These are phyloP conservation scores for Paecilomyces variotii DNA, from an alignment of 2,329 filamentous ascomycete genomes.

Conservation along the genomic window DNA sequence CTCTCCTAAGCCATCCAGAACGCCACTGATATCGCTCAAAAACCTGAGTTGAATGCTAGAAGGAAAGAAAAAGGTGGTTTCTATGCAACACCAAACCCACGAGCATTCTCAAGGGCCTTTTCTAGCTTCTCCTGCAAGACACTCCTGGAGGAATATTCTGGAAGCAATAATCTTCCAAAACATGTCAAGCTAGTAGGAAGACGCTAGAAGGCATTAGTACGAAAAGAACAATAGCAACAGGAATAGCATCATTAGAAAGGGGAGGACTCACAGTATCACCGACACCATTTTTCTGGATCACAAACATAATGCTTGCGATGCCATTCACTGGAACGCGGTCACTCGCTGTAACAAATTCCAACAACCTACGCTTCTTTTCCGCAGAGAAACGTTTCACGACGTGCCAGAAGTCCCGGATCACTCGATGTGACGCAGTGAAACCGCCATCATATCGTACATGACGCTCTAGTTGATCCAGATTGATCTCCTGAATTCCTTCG, in stretches of 20 bases:
- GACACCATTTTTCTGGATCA: constrained; percentile 68
- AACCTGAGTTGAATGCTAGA: background rate
- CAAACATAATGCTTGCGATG: constrained; percentile 71
- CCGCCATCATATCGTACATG: constrained; percentile 70
- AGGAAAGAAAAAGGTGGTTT: background rate
- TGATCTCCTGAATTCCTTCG: constrained; percentile 75
- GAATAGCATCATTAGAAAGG: background rate
- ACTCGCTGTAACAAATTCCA: constrained; percentile 93
- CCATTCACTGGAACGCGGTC: constrained; percentile 86
- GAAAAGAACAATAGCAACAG: constrained; percentile 4
- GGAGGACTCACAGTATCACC: constrained; percentile 41
- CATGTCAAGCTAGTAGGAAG: constrained; percentile 88
- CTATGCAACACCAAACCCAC: constrained; percentile 79
- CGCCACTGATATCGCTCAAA: background rate
- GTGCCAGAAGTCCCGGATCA: constrained; percentile 75
- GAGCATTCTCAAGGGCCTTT: constrained; percentile 81
- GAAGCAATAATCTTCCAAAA: constrained; percentile 79
- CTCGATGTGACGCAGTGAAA: constrained; percentile 61
- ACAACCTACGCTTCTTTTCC: constrained; percentile 62
- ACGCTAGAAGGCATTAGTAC: constrained; percentile 20
- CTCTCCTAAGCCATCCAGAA: background rate
- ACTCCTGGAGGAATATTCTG: constrained; percentile 67
- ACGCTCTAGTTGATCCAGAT: constrained; percentile 62
- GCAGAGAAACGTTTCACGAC: constrained; percentile 59
- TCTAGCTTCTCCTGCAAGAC: constrained; percentile 65